Percentiles rank a stretch among this genome's conserved stretches.
phyloP scores from a whole-genome alignment of 139 green algal species.

The Raphidocelis subcapitata region DNA sequence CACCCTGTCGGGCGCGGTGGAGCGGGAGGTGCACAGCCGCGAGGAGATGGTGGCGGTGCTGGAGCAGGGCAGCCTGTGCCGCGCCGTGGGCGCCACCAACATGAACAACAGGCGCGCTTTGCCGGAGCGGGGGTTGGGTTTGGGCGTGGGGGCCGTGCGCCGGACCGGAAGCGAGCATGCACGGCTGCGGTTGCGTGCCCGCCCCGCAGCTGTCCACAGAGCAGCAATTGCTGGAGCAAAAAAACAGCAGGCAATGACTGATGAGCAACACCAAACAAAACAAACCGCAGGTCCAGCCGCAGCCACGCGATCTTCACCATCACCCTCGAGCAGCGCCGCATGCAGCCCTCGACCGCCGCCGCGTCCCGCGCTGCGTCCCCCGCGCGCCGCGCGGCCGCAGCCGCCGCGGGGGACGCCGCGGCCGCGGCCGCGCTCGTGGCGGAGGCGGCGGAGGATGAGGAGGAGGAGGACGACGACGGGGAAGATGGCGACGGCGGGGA shows the following conservation, averaged over 20 bases:
- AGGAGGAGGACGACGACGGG: conserved; percentile 48
- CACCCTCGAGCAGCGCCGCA: conserved; percentile 87
- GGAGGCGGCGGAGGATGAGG: conserved; percentile 18
- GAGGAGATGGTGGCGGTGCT: conserved; percentile 84
- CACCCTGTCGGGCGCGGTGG: conserved; percentile 72
- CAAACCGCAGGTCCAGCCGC: conserved; percentile 62
- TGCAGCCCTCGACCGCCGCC: neutral
- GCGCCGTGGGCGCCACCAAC: conserved; percentile 79
- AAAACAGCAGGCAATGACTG: too few species aligned
- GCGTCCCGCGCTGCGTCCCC: neutral
- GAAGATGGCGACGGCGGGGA: conserved; percentile 20
- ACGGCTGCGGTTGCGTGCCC: neutral
- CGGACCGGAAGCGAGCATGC: neutral
- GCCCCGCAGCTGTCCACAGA: too few species aligned
- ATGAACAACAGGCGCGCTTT: conserved; percentile 81
- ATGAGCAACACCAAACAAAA: too few species aligned
- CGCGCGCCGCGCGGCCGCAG: neutral
- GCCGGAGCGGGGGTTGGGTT: neutral
- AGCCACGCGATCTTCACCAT: conserved; percentile 99
- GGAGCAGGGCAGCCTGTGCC: conserved; percentile 71
- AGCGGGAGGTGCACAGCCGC: conserved; percentile 71
- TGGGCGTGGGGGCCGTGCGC: neutral
- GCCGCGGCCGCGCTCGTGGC: neutral
- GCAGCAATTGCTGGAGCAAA: too few species aligned
- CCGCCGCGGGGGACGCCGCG: neutral